These are phyloP conservation scores for Triangularia verruculosa DNA, from an alignment of 2,329 filamentous ascomycete genomes.

Conservation along the genomic window DNA sequence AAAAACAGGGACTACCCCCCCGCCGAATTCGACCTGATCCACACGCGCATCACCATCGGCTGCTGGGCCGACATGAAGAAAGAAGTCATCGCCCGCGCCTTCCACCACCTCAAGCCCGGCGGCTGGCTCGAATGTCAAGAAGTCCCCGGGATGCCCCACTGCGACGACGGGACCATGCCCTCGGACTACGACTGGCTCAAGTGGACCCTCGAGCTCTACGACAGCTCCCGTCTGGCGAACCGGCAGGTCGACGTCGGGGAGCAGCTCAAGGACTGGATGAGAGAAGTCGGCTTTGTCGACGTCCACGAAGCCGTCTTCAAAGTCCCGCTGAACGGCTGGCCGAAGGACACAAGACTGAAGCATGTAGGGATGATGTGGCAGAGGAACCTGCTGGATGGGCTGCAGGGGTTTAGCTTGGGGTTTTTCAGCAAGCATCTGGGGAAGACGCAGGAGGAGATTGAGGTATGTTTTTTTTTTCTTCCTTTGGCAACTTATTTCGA, in stretches of 20 bases:
- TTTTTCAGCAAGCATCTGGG: slow-evolving; percentile 37
- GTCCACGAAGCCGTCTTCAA: slow-evolving; percentile 31
- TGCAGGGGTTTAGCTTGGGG: slow-evolving; percentile 33
- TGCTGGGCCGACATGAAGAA: slow-evolving; percentile 49
- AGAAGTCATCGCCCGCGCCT: slow-evolving; percentile 52
- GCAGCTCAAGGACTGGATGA: slow-evolving; percentile 28
- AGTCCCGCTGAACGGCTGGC: slow-evolving; percentile 37
- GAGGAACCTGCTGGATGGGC: slow-evolving; percentile 30
- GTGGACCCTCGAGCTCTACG: slow-evolving; percentile 27
- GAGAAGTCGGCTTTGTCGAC: slow-evolving; percentile 33
- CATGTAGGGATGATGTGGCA: slow-evolving; percentile 34
- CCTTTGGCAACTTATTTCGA: background rate
- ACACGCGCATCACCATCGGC: slow-evolving; percentile 48
- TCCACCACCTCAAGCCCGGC: slow-evolving; percentile 47
- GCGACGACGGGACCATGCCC: slow-evolving; percentile 31
- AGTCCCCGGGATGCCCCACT: slow-evolving; percentile 30
- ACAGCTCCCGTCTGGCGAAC: slow-evolving; percentile 18
- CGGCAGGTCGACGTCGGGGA: slow-evolving; percentile 23
- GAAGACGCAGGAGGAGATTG: slow-evolving; percentile 45
- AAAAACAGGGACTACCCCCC: slow-evolving; percentile 16
- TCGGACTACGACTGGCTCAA: slow-evolving; percentile 16
- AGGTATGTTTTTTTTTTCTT: slow-evolving; percentile 37
- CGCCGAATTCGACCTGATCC: slow-evolving; percentile 50
- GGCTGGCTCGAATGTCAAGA: slow-evolving; percentile 57
- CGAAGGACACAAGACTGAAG: slow-evolving; percentile 30